A percentile compares a stretch with the other conserved stretches of the same genome.
Evolutionary conservation across 306 rosid species (phyloP).

Genomic region (Prunus armeniaca): DNA sequence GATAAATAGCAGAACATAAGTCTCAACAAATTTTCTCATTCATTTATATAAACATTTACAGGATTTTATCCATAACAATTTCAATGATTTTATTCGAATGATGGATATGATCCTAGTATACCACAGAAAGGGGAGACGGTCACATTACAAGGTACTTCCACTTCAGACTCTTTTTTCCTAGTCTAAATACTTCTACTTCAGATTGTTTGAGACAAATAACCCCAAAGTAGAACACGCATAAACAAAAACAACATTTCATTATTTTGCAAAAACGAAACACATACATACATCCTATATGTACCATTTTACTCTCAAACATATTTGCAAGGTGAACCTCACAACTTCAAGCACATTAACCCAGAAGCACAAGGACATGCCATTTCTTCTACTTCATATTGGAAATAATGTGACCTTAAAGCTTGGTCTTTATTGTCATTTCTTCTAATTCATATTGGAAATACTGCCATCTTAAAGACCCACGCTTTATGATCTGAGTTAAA

Average conservation of each 20-base stretch:
- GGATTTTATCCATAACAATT: neutral
- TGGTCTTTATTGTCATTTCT: neutral
- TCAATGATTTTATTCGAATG: neutral
- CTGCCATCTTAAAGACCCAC: neutral
- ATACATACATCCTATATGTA: neutral
- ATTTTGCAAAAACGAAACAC: neutral
- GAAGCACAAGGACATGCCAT: neutral
- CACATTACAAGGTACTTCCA: neutral
- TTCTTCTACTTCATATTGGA: slow-evolving; percentile 9
- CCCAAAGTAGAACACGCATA: neutral
- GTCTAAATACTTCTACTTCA: neutral
- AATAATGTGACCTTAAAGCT: neutral
- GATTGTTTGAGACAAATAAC: neutral
- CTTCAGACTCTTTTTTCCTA: neutral
- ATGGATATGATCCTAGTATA: neutral
- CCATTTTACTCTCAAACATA: neutral
- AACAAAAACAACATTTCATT: neutral
- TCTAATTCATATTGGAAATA: slow-evolving; percentile 10
- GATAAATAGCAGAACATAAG: slow-evolving; percentile 19
- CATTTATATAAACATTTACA: neutral
- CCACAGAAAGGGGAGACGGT: neutral
- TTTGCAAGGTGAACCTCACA: neutral
- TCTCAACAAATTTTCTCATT: neutral
- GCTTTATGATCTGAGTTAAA: neutral
- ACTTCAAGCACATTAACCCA: neutral